phyloP scores from a whole-genome alignment of 371 early-diverging fungal genomes.

The Choanephora cucurbitarum region DNA sequence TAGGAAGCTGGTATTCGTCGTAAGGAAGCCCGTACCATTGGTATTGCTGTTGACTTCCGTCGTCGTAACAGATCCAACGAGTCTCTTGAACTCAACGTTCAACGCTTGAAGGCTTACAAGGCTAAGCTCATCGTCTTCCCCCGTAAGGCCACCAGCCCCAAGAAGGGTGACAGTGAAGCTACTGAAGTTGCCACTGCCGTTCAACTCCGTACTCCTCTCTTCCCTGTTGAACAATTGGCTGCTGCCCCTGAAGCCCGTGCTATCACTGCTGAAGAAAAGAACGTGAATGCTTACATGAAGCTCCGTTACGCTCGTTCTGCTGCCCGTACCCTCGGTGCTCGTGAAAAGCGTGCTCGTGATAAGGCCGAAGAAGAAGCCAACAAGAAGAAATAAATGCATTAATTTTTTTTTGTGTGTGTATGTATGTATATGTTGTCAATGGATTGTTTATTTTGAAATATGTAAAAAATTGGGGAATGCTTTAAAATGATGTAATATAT shows the following conservation, averaged over 20 bases:
- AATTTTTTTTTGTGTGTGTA: too few species aligned
- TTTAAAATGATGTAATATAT: background rate
- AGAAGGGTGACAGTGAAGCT: conserved; percentile 76
- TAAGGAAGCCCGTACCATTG: conserved; percentile 96
- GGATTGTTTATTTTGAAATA: too few species aligned
- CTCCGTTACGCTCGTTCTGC: conserved; percentile 91
- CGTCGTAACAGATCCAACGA: conserved; percentile 98
- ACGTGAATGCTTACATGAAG: conserved; percentile 77
- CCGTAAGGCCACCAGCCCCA: conserved; percentile 86
- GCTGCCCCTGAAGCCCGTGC: conserved; percentile 77
- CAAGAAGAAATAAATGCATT: conserved; percentile 48
- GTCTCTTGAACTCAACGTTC: conserved; percentile 92
- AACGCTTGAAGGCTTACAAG: conserved; percentile 97
- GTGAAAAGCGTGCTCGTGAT: conserved; percentile 79
- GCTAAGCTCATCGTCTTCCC: conserved; percentile 94
- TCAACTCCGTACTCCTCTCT: conserved; percentile 73
- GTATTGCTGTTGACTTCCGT: conserved; percentile 98
- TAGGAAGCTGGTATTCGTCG: conserved; percentile 93
- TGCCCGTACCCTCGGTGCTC: conserved; percentile 81
- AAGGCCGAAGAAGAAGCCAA: conserved; percentile 88
- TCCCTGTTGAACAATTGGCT: conserved; percentile 75
- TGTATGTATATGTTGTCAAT: too few species aligned
- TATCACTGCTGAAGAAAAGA: conserved; percentile 86
- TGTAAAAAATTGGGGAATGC: background rate
- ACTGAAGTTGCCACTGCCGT: conserved; percentile 68